These are phyloP conservation scores for Ophiorrhiza pumila DNA, from an alignment of 257 asterid genomes.

Conservation along the genomic window DNA sequence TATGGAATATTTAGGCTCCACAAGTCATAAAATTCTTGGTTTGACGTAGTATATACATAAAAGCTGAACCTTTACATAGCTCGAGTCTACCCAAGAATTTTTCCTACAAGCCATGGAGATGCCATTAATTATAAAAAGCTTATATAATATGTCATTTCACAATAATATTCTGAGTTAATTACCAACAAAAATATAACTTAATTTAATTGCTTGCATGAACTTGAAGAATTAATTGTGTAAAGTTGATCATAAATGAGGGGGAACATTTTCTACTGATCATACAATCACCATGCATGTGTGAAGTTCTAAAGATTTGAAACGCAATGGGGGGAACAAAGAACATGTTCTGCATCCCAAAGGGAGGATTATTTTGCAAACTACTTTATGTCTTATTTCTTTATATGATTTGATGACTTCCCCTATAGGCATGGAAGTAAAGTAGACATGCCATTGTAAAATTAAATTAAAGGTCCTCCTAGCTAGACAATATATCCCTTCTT, in stretches of 20 bases:
- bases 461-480: neutral
- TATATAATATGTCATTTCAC: too few species aligned
- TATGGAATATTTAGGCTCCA: too few species aligned
- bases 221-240: neutral
- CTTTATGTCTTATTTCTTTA: neutral
- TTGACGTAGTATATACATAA: neutral
- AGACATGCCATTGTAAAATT: neutral
- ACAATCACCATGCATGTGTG: conserved; percentile 1
- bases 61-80: too few species aligned
- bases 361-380: neutral
- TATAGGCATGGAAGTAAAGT: conserved; percentile 5
- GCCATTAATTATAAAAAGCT: too few species aligned
- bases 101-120: too few species aligned
- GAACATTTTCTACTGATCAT: neutral
- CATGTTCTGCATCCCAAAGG: conserved; percentile 22
- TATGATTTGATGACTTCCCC: conserved; percentile 18
- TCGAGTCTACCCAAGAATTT: too few species aligned
- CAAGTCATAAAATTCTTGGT: too few species aligned
- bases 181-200: neutral
- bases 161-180: too few species aligned
- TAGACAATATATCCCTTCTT: neutral
- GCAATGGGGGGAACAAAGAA: conserved; percentile 16
- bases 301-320: neutral
- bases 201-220: neutral
- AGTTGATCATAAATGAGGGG: neutral